These are phyloP conservation scores for Chrysoporthe cubensis DNA, from an alignment of 2,329 filamentous ascomycete species.

Conservation along the genomic window DNA sequence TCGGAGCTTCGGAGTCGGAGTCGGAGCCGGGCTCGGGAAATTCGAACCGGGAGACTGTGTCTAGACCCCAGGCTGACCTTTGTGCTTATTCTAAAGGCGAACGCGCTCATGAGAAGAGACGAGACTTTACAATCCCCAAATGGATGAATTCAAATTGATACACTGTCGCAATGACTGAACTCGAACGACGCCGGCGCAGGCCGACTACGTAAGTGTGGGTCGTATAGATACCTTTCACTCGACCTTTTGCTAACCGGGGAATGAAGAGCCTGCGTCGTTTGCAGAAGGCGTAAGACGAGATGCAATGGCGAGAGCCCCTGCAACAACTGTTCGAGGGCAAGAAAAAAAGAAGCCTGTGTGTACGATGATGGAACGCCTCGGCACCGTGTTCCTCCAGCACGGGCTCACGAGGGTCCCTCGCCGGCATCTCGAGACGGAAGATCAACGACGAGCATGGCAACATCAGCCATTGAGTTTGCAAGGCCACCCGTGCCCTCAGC, in stretches of 20 bases:
- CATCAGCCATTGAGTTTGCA: background rate
- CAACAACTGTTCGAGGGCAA: constrained; percentile 46
- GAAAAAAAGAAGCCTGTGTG: constrained; percentile 37
- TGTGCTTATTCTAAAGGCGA: background rate
- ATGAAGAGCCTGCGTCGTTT: constrained; percentile 41
- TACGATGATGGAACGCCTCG: constrained; percentile 35
- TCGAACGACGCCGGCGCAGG: constrained; percentile 29
- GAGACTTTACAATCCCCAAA: background rate
- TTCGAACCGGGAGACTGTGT: background rate
- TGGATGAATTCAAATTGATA: background rate
- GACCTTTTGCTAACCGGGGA: too few species aligned
- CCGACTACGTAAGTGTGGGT: constrained; percentile 19
- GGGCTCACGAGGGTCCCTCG: background rate
- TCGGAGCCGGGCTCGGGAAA: background rate
- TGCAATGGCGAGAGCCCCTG: constrained; percentile 49
- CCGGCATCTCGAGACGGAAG: background rate
- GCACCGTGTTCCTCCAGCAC: background rate
- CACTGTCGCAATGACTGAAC: background rate
- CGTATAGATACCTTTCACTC: background rate
- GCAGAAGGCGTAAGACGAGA: constrained; percentile 47
- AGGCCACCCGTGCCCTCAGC: background rate
- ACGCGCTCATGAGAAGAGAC: too few species aligned
- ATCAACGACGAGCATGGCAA: background rate
- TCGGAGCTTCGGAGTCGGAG: background rate
- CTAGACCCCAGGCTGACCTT: background rate